Evolutionary conservation across 1,284 basidiomycete species (phyloP).

Genomic region (Apiotrichum brassicae): DNA sequence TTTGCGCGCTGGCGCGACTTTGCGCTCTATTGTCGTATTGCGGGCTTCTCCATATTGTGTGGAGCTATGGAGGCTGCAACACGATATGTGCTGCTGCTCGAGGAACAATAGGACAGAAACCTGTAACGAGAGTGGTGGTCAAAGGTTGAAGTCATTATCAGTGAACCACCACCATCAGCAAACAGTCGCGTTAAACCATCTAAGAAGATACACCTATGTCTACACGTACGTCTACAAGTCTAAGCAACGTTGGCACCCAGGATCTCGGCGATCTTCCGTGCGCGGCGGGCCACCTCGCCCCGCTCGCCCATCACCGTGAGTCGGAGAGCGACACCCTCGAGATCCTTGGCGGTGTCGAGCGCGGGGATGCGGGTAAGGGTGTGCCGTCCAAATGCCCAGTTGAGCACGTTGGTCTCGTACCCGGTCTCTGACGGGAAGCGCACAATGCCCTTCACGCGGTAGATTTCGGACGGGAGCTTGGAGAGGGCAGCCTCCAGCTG

Average conservation of each 20-base stretch:
- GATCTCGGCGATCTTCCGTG: conserved; percentile 55
- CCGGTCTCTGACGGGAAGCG: conserved; percentile 45
- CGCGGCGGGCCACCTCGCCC: conserved; percentile 63
- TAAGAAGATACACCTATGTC: background rate
- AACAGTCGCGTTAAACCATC: too few species aligned
- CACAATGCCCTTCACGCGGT: conserved; percentile 66
- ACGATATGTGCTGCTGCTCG: too few species aligned
- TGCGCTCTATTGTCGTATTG: too few species aligned
- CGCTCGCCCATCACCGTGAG: conserved; percentile 82
- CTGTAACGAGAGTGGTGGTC: too few species aligned
- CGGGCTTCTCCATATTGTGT: too few species aligned
- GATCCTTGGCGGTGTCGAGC: conserved; percentile 39
- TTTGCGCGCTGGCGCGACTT: too few species aligned
- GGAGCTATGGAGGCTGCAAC: too few species aligned
- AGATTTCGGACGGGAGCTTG: conserved; percentile 51
- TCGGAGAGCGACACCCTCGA: conserved; percentile 49
- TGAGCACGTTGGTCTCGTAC: conserved; percentile 57
- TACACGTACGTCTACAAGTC: background rate
- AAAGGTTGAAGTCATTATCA: too few species aligned
- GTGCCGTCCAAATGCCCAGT: conserved; percentile 84
- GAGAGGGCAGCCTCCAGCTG: conserved; percentile 50
- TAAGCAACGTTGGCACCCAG: conserved; percentile 48
- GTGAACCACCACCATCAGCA: background rate
- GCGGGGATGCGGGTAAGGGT: conserved; percentile 55
- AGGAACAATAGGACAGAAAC: too few species aligned